Conservation (phyloP, 495 filamentous ascomycete species). For the Penicillium desertorum region DNA sequence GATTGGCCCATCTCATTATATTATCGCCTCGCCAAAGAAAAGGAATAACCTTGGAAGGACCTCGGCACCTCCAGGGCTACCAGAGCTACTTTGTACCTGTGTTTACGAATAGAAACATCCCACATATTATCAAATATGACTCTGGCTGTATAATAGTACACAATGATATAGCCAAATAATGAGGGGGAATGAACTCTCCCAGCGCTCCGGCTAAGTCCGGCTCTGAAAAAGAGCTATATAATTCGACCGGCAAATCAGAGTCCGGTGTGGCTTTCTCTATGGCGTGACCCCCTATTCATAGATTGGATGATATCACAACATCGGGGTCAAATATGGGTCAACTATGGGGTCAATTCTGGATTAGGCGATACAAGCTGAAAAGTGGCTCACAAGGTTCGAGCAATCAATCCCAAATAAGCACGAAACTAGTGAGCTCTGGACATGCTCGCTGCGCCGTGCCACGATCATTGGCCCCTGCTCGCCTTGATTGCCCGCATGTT, state of each 20-base stretch:
- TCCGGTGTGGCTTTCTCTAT: neutral
- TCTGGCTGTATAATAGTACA: neutral
- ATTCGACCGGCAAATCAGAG: slow-evolving; percentile 5
- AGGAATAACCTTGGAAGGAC: neutral
- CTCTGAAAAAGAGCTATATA: neutral
- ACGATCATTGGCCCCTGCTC: slow-evolving; percentile 4
- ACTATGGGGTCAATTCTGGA: neutral
- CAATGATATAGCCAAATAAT: neutral
- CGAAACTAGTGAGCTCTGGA: neutral
- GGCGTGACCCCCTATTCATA: neutral
- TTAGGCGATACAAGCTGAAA: slow-evolving; percentile 2
- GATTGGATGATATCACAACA: neutral
- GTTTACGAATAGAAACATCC: neutral
- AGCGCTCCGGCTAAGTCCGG: slow-evolving; percentile 3
- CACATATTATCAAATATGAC: neutral
- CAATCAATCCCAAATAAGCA: slow-evolving; percentile 5
- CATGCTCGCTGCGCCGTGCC: slow-evolving; percentile 2
- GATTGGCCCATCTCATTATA: slow-evolving; percentile 2
- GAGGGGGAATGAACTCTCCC: neutral
- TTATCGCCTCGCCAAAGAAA: neutral
- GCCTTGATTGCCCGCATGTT: slow-evolving; percentile 1
- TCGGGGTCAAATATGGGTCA: neutral
- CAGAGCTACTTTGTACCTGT: neutral
- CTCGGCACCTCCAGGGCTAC: too few relatives aligned
- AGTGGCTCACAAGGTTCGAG: slow-evolving; percentile 6